Evolutionary conservation across 2,329 filamentous ascomycete genomes (phyloP).

Genomic region (Diaporthe ampelina): DNA sequence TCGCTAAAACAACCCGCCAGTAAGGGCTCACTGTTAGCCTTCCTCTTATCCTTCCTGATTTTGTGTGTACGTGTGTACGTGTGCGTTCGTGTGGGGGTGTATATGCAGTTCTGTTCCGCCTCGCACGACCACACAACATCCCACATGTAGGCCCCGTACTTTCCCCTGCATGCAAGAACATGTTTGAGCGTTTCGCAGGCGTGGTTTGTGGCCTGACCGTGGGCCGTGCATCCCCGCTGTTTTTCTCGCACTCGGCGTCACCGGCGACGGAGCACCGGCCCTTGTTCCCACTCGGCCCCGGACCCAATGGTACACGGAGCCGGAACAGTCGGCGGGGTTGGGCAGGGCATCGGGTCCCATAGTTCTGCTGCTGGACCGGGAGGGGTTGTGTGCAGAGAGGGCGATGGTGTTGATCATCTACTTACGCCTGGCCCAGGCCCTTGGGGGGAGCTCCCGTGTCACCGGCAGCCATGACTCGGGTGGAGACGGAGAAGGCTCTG

Average conservation of each 20-base stretch:
- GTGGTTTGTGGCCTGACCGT: slow-evolving; percentile 29
- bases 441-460: slow-evolving; percentile 75
- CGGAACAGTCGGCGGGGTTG: not conserved
- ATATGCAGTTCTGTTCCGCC: not conserved
- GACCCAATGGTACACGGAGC: slow-evolving; percentile 3
- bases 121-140: not conserved
- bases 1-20: slow-evolving; percentile 69
- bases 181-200: not conserved
- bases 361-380: not conserved
- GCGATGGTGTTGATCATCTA: slow-evolving; percentile 41
- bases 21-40: slow-evolving; percentile 4
- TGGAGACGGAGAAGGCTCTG: slow-evolving; percentile 74
- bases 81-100: not conserved
- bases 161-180: not conserved
- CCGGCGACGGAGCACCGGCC: slow-evolving; percentile 25
- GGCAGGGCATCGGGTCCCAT: not conserved
- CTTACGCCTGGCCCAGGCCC: slow-evolving; percentile 67
- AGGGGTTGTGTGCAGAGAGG: not conserved
- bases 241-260: slow-evolving; percentile 11
- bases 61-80: not conserved
- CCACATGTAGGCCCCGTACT: not conserved
- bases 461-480: slow-evolving; percentile 76
- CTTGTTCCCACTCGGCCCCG: slow-evolving; percentile 19
- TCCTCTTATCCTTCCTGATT: not conserved
- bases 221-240: slow-evolving; percentile 24